These are phyloP conservation scores for Malassezia globosa DNA, from an alignment of 1,284 basidiomycete species.

Conservation along the genomic window DNA sequence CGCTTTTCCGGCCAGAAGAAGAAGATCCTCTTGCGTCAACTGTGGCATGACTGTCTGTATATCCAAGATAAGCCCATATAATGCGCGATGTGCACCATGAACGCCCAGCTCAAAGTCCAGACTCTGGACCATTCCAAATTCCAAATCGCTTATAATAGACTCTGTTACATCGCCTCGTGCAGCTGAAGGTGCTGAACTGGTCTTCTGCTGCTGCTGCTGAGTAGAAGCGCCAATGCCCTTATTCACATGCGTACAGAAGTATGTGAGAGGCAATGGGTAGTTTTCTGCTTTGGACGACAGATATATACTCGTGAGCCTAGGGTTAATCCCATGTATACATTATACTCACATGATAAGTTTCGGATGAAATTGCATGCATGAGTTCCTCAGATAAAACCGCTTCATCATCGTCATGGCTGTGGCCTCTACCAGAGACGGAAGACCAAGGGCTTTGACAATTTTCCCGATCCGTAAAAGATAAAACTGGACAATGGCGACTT, in stretches of 20 bases:
- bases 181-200: slow-evolving; percentile 58
- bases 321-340: slow-evolving; percentile 3
- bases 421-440: slow-evolving; percentile 82
- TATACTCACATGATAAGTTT: slow-evolving; percentile 84
- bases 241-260: slow-evolving; percentile 51
- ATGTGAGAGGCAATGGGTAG: slow-evolving; percentile 71
- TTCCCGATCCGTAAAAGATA: slow-evolving; percentile 77
- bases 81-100: slow-evolving; percentile 75
- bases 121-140: slow-evolving; percentile 88
- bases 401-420: slow-evolving; percentile 86
- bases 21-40: slow-evolving; percentile 18
- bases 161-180: slow-evolving; percentile 53
- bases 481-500: slow-evolving; percentile 73
- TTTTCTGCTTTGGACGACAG: slow-evolving; percentile 95
- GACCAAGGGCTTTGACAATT: slow-evolving; percentile 71
- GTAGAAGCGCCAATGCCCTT: background rate
- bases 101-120: slow-evolving; percentile 84
- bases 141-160: slow-evolving; percentile 75
- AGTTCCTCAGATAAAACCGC: slow-evolving; percentile 92
- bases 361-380: slow-evolving; percentile 98
- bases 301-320: slow-evolving; percentile 85
- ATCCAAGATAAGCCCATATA: slow-evolving; percentile 83
- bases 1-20: slow-evolving; percentile 18
- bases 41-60: slow-evolving; percentile 58
- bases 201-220: slow-evolving; percentile 7